phyloP scores from a whole-genome alignment of 305 asterid genomes.

The Striga hermonthica region DNA sequence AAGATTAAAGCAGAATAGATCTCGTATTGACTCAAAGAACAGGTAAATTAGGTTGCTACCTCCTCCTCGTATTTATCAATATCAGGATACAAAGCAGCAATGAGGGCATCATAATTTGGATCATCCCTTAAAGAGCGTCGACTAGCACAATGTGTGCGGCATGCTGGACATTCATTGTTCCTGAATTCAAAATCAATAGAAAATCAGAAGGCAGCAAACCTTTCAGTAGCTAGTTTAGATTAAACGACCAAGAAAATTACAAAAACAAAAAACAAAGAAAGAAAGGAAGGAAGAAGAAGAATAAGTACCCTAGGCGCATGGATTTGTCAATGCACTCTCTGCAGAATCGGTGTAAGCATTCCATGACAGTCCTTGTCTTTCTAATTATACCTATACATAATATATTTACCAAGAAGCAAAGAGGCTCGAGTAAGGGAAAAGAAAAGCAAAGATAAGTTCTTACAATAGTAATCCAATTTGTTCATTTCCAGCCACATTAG shows the following conservation, averaged over 20 bases:
- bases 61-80: constrained; percentile 93
- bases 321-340: constrained; percentile 99
- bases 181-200: constrained; percentile 41
- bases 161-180: constrained; percentile 98
- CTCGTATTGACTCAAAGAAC: constrained; percentile 26
- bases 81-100: constrained; percentile 82
- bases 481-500: constrained; percentile 19
- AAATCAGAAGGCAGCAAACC: constrained; percentile 29
- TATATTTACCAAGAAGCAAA: constrained; percentile 25
- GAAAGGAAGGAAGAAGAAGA: constrained; percentile 23
- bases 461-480: constrained; percentile 5
- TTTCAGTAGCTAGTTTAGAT: constrained; percentile 18
- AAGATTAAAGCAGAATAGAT: constrained; percentile 23
- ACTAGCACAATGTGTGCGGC: constrained; percentile 99
- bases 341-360: constrained; percentile 98
- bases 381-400: constrained; percentile 71
- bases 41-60: constrained; percentile 46
- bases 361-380: constrained; percentile 99
- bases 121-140: constrained; percentile 98
- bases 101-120: constrained; percentile 92
- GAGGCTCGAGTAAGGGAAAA: constrained; percentile 15
- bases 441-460: background rate
- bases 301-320: constrained; percentile 96
- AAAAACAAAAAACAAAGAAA: constrained; percentile 9
- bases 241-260: no score